phyloP scores from a whole-genome alignment of 352 stramenopile genomes.

The Pythium aphanidermatum region DNA sequence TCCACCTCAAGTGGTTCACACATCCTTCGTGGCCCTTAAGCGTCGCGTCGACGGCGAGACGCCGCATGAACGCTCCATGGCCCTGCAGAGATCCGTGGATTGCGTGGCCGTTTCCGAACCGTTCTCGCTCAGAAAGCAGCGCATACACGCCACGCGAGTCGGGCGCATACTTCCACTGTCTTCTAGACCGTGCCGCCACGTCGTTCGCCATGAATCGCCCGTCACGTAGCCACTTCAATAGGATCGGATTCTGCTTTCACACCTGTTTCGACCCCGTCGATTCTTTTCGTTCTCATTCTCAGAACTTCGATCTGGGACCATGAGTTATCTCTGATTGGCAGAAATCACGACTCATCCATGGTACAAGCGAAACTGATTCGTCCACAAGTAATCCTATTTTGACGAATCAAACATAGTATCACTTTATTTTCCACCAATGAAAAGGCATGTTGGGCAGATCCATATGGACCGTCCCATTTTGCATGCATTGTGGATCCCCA shows the following conservation, averaged over 20 bases:
- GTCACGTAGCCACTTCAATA: neutral
- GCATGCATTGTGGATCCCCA: too few species aligned
- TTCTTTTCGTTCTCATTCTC: neutral
- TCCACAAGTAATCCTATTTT: conserved; percentile 1
- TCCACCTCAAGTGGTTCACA: conserved; percentile 87
- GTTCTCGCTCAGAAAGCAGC: conserved; percentile 50
- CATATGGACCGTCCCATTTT: too few species aligned
- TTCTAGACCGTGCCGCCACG: neutral
- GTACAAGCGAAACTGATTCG: too few species aligned
- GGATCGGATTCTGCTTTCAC: too few species aligned
- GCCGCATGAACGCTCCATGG: conserved; percentile 52
- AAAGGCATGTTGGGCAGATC: too few species aligned
- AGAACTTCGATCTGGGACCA: conserved; percentile 15
- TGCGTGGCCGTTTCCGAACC: conserved; percentile 35
- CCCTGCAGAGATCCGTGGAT: conserved; percentile 42
- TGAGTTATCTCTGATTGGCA: neutral
- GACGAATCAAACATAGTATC: conserved; percentile 8
- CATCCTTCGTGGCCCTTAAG: conserved; percentile 61
- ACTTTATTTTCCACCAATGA: too few species aligned
- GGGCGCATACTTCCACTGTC: conserved; percentile 35
- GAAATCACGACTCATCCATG: neutral
- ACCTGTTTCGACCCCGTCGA: too few species aligned
- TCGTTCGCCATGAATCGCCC: neutral
- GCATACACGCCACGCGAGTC: neutral
- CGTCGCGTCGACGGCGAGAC: conserved; percentile 45